Conservation (phyloP, 768 basidiomycete genomes). For the Pleurotus eryngii region DNA sequence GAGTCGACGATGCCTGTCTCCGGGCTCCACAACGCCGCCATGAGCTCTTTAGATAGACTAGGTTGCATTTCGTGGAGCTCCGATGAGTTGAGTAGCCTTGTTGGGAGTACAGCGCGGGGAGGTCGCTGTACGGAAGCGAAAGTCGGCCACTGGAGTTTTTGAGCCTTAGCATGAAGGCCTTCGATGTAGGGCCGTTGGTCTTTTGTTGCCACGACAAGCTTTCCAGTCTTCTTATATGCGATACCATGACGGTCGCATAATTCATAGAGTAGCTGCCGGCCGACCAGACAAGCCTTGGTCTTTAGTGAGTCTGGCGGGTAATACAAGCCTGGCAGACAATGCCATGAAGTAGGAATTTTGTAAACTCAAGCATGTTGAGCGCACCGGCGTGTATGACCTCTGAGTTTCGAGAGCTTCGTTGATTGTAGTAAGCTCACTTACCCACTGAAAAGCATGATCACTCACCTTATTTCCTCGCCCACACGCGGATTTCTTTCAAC, state of each 20-base stretch:
- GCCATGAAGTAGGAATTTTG: background rate
- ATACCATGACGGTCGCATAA: conserved; percentile 63
- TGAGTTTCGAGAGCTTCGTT: conserved; percentile 79
- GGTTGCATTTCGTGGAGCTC: conserved; percentile 79
- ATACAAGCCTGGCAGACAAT: conserved; percentile 57
- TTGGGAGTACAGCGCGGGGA: conserved; percentile 46
- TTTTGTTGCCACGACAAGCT: conserved; percentile 80
- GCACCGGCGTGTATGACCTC: conserved; percentile 91
- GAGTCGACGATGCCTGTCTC: conserved; percentile 91
- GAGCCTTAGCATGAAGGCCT: conserved; percentile 61
- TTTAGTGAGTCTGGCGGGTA: conserved; percentile 84
- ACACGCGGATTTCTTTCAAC: conserved; percentile 72
- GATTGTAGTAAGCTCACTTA: background rate
- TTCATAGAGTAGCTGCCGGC: conserved; percentile 79
- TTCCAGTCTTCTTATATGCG: conserved; percentile 73
- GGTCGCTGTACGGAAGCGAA: conserved; percentile 14
- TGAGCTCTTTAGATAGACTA: conserved; percentile 68
- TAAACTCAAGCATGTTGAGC: conserved; percentile 1
- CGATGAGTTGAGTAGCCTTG: conserved; percentile 62
- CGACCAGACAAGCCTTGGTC: conserved; percentile 81
- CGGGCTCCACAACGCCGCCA: conserved; percentile 74
- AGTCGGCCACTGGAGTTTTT: conserved; percentile 47
- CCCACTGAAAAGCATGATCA: background rate
- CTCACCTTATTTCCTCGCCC: conserved; percentile 85
- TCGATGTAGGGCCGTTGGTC: conserved; percentile 71